These are phyloP conservation scores for Galeopsis tetrahit DNA, from an alignment of 257 asterid genomes.

Conservation along the genomic window DNA sequence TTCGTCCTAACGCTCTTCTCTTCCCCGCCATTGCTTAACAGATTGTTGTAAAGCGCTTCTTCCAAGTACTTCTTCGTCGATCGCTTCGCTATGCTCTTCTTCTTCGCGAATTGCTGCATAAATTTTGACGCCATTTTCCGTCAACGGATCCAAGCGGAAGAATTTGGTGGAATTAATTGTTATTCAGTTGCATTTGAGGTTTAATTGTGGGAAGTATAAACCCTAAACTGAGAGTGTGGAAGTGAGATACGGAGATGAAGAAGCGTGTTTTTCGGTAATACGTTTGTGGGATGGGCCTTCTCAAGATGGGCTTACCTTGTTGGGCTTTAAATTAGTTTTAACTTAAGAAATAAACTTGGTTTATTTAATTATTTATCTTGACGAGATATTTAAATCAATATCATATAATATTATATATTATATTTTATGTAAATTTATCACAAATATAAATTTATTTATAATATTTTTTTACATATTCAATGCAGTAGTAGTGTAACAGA, in stretches of 20 bases:
- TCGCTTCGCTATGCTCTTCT: conserved; percentile 61
- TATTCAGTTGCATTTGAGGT: conserved; percentile 27
- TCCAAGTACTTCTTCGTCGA: conserved; percentile 75
- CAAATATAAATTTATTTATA: too few species aligned
- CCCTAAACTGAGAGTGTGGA: conserved; percentile 25
- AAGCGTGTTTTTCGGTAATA: conserved; percentile 31
- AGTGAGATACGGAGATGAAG: conserved; percentile 24
- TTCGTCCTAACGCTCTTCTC: conserved; percentile 59
- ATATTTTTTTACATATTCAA: too few species aligned
- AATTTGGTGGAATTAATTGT: background rate
- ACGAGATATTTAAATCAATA: too few species aligned
- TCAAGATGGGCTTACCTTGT: background rate
- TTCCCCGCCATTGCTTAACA: conserved; percentile 73
- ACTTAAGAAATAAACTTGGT: too few species aligned
- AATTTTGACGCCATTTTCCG: conserved; percentile 71
- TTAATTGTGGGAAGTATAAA: conserved; percentile 26
- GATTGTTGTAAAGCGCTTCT: conserved; percentile 82
- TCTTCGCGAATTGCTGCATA: conserved; percentile 72
- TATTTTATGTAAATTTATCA: too few species aligned
- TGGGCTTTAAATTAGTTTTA: background rate
- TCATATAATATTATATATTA: too few species aligned
- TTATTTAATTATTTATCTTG: too few species aligned
- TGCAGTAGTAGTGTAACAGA: too few species aligned
- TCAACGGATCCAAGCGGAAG: background rate
- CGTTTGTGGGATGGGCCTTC: conserved; percentile 20